Evolutionary conservation across 2,329 filamentous ascomycete genomes (phyloP).

Genomic region (Penicillium sp.): DNA sequence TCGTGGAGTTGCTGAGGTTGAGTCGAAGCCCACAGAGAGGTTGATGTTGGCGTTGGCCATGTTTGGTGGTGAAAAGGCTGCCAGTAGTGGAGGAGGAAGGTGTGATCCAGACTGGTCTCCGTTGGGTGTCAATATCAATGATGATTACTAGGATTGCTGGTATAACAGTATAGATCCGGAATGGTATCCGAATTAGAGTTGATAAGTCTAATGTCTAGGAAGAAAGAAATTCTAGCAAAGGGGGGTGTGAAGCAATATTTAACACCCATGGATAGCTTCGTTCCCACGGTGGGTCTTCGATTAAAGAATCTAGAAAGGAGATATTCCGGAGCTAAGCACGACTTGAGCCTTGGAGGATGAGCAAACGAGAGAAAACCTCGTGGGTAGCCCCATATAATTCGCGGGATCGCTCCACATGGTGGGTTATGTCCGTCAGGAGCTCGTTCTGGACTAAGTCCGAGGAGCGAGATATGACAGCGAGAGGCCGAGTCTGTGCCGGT

Average conservation of each 20-base stretch:
- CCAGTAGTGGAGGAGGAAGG: too few species aligned
- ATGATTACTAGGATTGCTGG: too few species aligned
- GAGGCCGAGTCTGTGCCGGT: slow-evolving; percentile 9
- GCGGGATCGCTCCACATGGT: slow-evolving; percentile 2
- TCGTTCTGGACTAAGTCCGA: slow-evolving; percentile 7
- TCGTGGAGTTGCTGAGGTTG: slow-evolving; percentile 21
- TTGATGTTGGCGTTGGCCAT: neutral
- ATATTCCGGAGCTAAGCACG: slow-evolving; percentile 9
- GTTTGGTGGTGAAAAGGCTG: too few species aligned
- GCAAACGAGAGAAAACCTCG: neutral
- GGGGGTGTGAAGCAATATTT: slow-evolving; percentile 3
- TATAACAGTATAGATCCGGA: too few species aligned
- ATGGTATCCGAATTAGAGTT: neutral
- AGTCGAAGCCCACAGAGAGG: slow-evolving; percentile 13
- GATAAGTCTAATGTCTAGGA: neutral
- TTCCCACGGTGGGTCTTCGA: slow-evolving; percentile 8
- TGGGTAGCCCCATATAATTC: slow-evolving; percentile 1
- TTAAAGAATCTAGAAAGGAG: slow-evolving; percentile 1
- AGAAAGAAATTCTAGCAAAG: neutral
- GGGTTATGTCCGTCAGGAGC: slow-evolving; percentile 2
- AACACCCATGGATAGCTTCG: slow-evolving; percentile 4
- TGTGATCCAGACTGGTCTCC: too few species aligned
- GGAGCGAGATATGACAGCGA: neutral
- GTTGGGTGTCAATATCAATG: too few species aligned
- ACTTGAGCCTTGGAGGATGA: neutral